Evolutionary conservation across 345 rosid species (phyloP).

Genomic region (Populus tremula): DNA sequence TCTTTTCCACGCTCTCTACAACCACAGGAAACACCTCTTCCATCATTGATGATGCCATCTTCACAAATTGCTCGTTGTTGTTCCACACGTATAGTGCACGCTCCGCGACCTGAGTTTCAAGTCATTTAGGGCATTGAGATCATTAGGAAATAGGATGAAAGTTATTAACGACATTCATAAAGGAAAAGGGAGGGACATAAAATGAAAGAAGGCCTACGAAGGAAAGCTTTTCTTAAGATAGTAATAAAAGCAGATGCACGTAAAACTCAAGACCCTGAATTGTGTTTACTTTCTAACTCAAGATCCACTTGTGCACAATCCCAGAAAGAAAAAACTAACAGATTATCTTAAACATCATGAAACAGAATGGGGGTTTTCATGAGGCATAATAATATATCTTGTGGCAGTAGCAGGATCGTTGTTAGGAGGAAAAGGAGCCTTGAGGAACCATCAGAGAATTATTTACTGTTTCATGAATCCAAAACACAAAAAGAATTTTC

Average conservation of each 20-base stretch:
- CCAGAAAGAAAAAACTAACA: neutral
- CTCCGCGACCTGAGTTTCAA: conserved; percentile 47
- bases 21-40: conserved; percentile 57
- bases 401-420: neutral
- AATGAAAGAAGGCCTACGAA: neutral
- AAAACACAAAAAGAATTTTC: neutral
- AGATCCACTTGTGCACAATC: neutral
- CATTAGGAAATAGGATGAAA: neutral
- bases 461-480: neutral
- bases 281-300: neutral
- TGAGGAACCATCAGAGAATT: neutral
- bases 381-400: neutral
- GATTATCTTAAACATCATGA: neutral
- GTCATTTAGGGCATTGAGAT: neutral
- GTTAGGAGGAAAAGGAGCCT: neutral
- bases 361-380: neutral
- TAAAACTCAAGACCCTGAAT: neutral
- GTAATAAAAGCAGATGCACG: neutral
- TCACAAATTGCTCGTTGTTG: conserved; percentile 53
- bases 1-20: conserved; percentile 58
- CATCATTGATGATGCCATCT: conserved; percentile 45
- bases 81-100: conserved; percentile 61
- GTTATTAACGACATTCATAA: neutral
- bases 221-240: neutral
- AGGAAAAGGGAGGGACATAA: neutral